Base-by-base conservation (phyloP, 1,284 basidiomycete genomes). In the Puccinia horiana region DNA sequence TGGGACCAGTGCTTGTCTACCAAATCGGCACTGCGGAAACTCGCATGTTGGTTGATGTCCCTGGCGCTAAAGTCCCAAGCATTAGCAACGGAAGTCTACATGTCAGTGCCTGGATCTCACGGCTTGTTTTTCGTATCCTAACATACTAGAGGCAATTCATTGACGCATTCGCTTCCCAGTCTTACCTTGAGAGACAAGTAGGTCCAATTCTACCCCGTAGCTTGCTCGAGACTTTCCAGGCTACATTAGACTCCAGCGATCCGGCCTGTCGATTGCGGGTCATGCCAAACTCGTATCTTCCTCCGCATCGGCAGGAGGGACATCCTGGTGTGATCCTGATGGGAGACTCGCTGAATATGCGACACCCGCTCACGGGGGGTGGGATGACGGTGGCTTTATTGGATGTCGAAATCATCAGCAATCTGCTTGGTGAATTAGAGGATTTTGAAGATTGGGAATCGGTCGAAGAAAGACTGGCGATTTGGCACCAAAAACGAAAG, bases 281-380 rank as follows among this genome's bases (percentile, higher is more conserved):
- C 26, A 98, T 99, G 96, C 96, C 97, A 70, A 99, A 98, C 88
- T 93, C 93, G 0, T 98, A 94, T 89, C 90, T 99, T 2, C 94
- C 96, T 0, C 89, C 96, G 0, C 90, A 92, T 23, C 90, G 93
- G 85, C 97, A 98, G 86, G 82, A 85, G 37, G 83, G 86, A 9
- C 84, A 91, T 83, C 89, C 91, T 78, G 95, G 96, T 29, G 92
- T 92, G 11, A 89, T 99, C 83, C 90, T 99, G 81, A 89, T 98
- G 58, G 97, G 97, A 5, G 97, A 99, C 87, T 92, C 96, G 0
- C 96, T 95, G 93, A 99, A 99, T 87, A 99, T 99, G 96, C 93
- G 97, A 0, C 97, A 99, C 88, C 96, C 97, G 0, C 90, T 99
- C 16, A 99, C 96, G 0, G 97, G 97, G 14, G 96, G 88, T 84